Base-by-base conservation (phyloP, 768 basidiomycete genomes). In the Serendipita sp. region DNA sequence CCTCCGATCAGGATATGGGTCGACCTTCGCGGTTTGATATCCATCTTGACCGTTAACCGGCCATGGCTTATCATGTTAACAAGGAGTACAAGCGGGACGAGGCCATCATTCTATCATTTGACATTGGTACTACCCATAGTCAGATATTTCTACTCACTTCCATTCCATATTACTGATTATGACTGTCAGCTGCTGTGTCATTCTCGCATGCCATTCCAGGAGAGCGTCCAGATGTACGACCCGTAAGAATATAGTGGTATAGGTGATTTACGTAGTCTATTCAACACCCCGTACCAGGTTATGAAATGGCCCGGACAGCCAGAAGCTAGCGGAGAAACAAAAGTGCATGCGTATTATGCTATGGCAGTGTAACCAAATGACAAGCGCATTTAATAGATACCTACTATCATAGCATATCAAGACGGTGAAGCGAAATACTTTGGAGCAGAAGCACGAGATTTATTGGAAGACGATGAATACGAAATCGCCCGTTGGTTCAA, bases 291-390 rank as follows among this genome's bases (percentile, higher is more conserved):
- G 5, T 1, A 13, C 23, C n/a, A 51, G 48, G 64, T 64, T 30
- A 51, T 51, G 3, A 64, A 64, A 2, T 64, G 64, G 44, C 64
- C 64, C 8, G 63, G 63, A 3, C 64, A 64, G 47, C 46, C 46
- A 41, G 64, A 64, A 10, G 64, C 64, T 16, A 44, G 36, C 13
- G 63, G 58, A 34, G 28, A 23, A 10, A 7, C 32, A 10, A 62
- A 62, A 28, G 63, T 36, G n/a, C 5, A 23, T 23, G 23, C 23
- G 23, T 23, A 23, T 23, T 23, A 23, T 23, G 23, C 23, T 23
- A 23, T 23, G 23, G 23, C 23, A 23, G 23, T 23, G 23, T 23
- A 23, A 23, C 23, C 23, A 23, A 23, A 23, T 23, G 23, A 23
- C 41, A 41, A 41, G 1, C 41, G 5, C 41, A 41, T 41, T 7